phyloP scores from a whole-genome alignment of 345 rosid species.

The Lagerstroemia speciosa region DNA sequence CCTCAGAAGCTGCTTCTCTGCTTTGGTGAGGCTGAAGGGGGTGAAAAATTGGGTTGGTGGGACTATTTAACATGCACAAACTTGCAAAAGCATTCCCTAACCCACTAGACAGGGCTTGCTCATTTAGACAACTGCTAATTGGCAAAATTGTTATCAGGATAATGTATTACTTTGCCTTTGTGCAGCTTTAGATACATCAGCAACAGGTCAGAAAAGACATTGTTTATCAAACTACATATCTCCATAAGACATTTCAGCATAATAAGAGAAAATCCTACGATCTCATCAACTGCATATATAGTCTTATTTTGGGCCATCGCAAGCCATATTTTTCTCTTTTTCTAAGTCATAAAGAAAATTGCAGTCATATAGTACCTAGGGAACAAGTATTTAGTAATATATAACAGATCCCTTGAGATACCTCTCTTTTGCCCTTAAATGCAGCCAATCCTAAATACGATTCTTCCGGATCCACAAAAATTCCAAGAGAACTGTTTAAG shows the following conservation, averaged over 20 bases:
- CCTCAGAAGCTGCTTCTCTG: slow-evolving; percentile 34
- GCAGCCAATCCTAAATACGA: not conserved
- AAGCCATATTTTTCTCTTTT: not conserved
- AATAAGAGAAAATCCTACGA: not conserved
- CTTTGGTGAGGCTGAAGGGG: slow-evolving; percentile 32
- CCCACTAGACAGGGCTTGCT: not conserved
- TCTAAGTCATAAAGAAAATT: not conserved
- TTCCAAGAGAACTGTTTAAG: not conserved
- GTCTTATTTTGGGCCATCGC: not conserved
- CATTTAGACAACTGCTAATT: not conserved
- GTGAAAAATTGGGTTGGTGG: not conserved
- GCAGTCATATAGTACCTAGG: not conserved
- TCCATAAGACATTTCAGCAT: not conserved
- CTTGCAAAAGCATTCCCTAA: not conserved
- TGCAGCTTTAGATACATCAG: not conserved
- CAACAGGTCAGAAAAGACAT: not conserved
- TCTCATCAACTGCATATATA: not conserved
- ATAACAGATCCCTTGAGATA: not conserved
- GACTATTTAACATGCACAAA: not conserved
- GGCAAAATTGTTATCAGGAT: not conserved
- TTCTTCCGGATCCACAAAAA: not conserved
- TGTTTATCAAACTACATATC: not conserved
- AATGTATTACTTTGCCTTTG: not conserved
- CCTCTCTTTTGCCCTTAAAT: too few relatives aligned
- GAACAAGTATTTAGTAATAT: not conserved